phyloP scores from a whole-genome alignment of 306 rosid genomes.

The Inga laurina region DNA sequence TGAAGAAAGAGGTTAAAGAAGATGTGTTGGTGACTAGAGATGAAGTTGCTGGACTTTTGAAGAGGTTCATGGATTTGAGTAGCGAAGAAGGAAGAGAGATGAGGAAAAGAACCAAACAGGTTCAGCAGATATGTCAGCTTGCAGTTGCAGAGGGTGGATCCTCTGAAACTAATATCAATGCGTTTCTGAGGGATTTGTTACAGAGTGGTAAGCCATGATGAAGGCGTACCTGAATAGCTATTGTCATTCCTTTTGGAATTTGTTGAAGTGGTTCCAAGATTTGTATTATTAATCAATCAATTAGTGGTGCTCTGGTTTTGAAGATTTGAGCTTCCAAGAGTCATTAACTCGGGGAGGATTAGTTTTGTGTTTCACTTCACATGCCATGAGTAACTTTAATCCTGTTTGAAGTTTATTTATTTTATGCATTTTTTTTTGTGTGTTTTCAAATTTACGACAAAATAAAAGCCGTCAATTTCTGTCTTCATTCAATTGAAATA shows the following conservation, averaged over 20 bases:
- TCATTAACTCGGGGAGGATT: neutral
- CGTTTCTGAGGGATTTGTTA: constrained; percentile 35
- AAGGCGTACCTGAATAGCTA: neutral
- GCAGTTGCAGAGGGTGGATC: constrained; percentile 48
- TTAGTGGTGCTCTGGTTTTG: neutral
- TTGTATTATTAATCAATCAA: neutral
- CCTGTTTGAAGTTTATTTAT: neutral
- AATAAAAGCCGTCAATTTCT: too few species aligned
- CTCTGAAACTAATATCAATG: constrained; percentile 32
- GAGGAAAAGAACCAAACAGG: constrained; percentile 41
- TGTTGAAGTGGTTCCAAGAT: neutral
- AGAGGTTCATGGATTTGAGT: constrained; percentile 46
- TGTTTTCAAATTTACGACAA: neutral
- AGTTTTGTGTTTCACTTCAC: neutral
- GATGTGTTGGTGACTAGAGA: constrained; percentile 43
- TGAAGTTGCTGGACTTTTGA: constrained; percentile 37
- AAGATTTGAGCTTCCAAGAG: neutral
- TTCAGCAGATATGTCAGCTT: constrained; percentile 31
- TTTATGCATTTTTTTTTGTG: too few species aligned
- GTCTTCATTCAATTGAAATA: too few species aligned
- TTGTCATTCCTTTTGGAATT: neutral
- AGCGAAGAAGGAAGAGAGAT: constrained; percentile 37
- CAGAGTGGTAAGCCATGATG: neutral
- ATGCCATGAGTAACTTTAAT: neutral
- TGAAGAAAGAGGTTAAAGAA: constrained; percentile 37